These are phyloP conservation scores for Neolentinus lepideus DNA, from an alignment of 1,284 basidiomycete genomes.

Conservation along the genomic window DNA sequence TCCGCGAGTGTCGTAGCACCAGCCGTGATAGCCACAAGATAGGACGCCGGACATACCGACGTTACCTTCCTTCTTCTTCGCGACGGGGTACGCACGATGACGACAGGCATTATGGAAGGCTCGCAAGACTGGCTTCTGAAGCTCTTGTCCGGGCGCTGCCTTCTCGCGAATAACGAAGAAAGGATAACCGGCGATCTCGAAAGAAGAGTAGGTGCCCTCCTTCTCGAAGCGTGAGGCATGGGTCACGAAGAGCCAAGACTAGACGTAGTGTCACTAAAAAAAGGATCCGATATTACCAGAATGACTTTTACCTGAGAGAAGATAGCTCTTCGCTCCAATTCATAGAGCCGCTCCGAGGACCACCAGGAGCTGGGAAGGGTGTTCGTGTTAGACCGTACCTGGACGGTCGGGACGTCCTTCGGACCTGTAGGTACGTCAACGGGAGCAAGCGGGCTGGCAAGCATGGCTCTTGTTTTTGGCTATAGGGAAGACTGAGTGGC, in stretches of 20 bases:
- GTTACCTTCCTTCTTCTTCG: constrained; percentile 13
- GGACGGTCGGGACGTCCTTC: not conserved
- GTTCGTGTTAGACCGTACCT: not conserved
- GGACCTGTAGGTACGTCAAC: not conserved
- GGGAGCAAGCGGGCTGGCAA: not conserved
- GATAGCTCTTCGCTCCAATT: constrained; percentile 19
- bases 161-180: constrained; percentile 8
- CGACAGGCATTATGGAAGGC: constrained; percentile 16
- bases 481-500: not conserved
- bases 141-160: constrained; percentile 6
- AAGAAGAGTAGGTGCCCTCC: constrained; percentile 16
- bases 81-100: constrained; percentile 18
- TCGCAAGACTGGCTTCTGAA: constrained; percentile 11
- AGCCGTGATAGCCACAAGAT: constrained; percentile 18
- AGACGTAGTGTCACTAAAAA: not conserved
- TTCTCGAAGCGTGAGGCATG: constrained; percentile 16
- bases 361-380: constrained; percentile 4
- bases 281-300: not conserved
- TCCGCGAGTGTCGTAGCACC: constrained; percentile 18
- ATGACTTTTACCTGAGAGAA: constrained; percentile 13
- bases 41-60: constrained; percentile 12
- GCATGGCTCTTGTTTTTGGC: not conserved
- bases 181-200: constrained; percentile 12
- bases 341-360: constrained; percentile 7
- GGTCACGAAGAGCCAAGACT: constrained; percentile 13